Evolutionary conservation across 108 stramenopile genomes (phyloP).

Genomic region (Nitzschia palea): DNA sequence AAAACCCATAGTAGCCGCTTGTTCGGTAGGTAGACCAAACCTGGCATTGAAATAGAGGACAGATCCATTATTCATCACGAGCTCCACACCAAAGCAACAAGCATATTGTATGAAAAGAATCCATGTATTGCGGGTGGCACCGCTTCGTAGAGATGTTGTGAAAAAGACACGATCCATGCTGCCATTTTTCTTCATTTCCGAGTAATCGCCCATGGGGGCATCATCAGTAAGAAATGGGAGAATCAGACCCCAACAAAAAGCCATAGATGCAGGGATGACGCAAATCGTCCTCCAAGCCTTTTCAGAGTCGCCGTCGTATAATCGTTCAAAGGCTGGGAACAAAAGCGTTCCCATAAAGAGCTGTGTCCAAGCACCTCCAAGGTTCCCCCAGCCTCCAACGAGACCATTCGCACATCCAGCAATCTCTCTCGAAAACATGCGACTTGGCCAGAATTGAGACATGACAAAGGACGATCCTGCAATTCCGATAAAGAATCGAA

Average conservation of each 20-base stretch:
- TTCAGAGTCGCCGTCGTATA: conserved; percentile 36
- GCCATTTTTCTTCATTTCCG: conserved; percentile 53
- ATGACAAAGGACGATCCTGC: conserved; percentile 71
- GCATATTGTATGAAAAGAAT: conserved; percentile 73
- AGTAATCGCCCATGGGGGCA: conserved; percentile 70
- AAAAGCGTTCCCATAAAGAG: conserved; percentile 55
- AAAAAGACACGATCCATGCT: conserved; percentile 48
- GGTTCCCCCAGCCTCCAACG: conserved; percentile 80
- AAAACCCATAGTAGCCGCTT: conserved; percentile 52
- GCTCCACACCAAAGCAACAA: conserved; percentile 77
- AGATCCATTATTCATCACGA: conserved; percentile 71
- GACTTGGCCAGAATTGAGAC: conserved; percentile 70
- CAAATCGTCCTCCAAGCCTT: conserved; percentile 69
- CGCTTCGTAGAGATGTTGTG: conserved; percentile 40
- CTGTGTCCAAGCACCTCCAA: conserved; percentile 63
- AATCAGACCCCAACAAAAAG: conserved; percentile 34
- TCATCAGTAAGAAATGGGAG: conserved; percentile 57
- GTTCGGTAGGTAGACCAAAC: conserved; percentile 42
- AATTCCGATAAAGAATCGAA: conserved; percentile 75
- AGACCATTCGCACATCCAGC: conserved; percentile 75
- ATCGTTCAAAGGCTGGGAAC: conserved; percentile 48
- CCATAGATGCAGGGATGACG: conserved; percentile 63
- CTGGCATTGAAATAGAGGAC: conserved; percentile 54
- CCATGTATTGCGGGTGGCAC: conserved; percentile 70
- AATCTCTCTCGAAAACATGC: conserved; percentile 66